Evolutionary conservation across 768 basidiomycete species (phyloP), one percentile per base, ranked within the genome.

Genomic region (Coprinellus aureogranulatus): DNA sequence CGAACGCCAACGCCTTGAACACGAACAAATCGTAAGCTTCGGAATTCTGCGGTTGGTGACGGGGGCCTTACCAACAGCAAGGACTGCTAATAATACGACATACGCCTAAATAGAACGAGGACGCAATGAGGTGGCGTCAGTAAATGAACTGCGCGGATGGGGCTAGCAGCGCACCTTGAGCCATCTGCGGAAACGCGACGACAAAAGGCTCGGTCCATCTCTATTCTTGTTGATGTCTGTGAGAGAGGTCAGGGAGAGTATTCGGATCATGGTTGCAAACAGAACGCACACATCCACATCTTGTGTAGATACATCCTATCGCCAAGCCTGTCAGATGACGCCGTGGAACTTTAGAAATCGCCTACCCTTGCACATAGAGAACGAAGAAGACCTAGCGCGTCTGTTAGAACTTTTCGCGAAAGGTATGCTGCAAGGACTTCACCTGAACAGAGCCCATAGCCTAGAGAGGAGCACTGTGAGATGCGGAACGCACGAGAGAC

Each of bases 301-400:
- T 68, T 67, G 40, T 62, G 63, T n/a, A 72, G 61, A 52, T 72
- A 72, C 37, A 66, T 65, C 20, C 71, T 72, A 42, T 40, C 46
- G n/a, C n/a, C n/a, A n/a, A n/a, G n/a, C n/a, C n/a, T n/a, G n/a
- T n/a, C n/a, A n/a, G n/a, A n/a, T n/a, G n/a, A n/a, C n/a, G n/a
- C n/a, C n/a, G n/a, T n/a, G n/a, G 20, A 22, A 34, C 47, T 39
- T 9, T 20, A 57, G 25, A 53, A 27, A 31, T 44, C n/a, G 55
- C 65, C 53, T 41, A 72, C 71, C 61, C 62, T 67, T 72, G 71
- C 2, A 72, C 71, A 25, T 69, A 63, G 41, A 70, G 34, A 42
- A 70, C 67, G 31, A 72, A 59, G 14, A 70, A 27, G 4, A 62
- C 61, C 66, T 70, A 53, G n/a, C 34, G 37, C 39, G 12, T 48